phyloP scores from a whole-genome alignment of 768 basidiomycete genomes.

The Sarcomyxa edulis region DNA sequence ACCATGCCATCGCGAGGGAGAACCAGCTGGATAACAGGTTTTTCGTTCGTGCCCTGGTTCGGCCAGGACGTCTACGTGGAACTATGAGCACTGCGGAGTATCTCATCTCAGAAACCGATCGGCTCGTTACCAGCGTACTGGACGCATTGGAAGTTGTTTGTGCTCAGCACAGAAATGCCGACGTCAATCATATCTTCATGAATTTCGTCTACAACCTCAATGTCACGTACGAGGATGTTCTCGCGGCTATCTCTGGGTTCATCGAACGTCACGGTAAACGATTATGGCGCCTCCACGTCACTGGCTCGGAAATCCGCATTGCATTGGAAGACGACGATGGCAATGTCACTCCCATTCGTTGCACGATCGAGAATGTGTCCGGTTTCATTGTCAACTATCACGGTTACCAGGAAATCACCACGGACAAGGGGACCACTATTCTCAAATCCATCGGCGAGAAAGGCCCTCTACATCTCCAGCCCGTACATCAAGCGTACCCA shows the following conservation, averaged over 20 bases:
- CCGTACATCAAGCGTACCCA: slow-evolving; percentile 88
- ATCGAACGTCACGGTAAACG: slow-evolving; percentile 98
- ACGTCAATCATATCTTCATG: slow-evolving; percentile 98
- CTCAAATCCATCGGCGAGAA: slow-evolving; percentile 98
- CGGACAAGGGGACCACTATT: slow-evolving; percentile 92
- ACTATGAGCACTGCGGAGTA: slow-evolving; percentile 96
- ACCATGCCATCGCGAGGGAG: slow-evolving; percentile 91
- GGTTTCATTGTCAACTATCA: slow-evolving; percentile 99
- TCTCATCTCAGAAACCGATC: slow-evolving; percentile 97
- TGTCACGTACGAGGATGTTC: slow-evolving; percentile 94
- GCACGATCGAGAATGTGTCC: slow-evolving; percentile 97
- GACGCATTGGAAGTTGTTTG: slow-evolving; percentile 94
- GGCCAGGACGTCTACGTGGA: slow-evolving; percentile 90
- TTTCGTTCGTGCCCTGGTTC: slow-evolving; percentile 95
- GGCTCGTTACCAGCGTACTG: slow-evolving; percentile 88
- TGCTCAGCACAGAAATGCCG: slow-evolving; percentile 85
- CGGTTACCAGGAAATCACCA: slow-evolving; percentile 96
- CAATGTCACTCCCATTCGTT: slow-evolving; percentile 92
- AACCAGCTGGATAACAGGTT: slow-evolving; percentile 98
- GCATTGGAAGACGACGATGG: slow-evolving; percentile 92
- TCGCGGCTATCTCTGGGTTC: slow-evolving; percentile 97
- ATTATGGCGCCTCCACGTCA: slow-evolving; percentile 96
- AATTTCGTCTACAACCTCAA: slow-evolving; percentile 97
- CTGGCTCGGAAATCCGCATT: slow-evolving; percentile 95
- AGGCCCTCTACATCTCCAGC: slow-evolving; percentile 93